Percentiles rank a stretch among this genome's conserved stretches.
These are phyloP conservation scores for Croton laevigatus DNA, from an alignment of 441 rosid genomes.

Conservation along the genomic window DNA sequence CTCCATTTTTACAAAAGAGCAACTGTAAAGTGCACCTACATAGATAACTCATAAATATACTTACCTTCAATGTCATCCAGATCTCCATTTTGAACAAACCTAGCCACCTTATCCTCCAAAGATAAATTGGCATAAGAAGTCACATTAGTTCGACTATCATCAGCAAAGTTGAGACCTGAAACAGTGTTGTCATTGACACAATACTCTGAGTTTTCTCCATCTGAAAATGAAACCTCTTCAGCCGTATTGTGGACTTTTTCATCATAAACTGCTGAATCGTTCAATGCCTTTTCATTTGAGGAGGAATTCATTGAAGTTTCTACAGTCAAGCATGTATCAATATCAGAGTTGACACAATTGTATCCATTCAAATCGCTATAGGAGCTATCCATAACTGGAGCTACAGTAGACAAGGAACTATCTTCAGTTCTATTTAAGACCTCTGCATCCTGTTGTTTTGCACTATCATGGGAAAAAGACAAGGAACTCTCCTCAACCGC, in stretches of 20 bases:
- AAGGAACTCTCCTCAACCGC: slow-evolving; percentile 5
- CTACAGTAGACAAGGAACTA: slow-evolving; percentile 22
- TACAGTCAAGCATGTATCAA: slow-evolving; percentile 16
- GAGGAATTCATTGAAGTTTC: slow-evolving; percentile 28
- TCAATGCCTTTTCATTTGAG: slow-evolving; percentile 14
- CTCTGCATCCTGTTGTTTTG: slow-evolving; percentile 1
- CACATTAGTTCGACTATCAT: slow-evolving; percentile 22
- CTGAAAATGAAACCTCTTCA: slow-evolving; percentile 22
- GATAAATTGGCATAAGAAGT: slow-evolving; percentile 34
- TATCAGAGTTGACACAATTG: slow-evolving; percentile 22
- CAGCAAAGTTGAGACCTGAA: slow-evolving; percentile 22
- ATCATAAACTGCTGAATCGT: slow-evolving; percentile 23
- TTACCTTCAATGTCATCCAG: slow-evolving; percentile 63
- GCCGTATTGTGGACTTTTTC: slow-evolving; percentile 27
- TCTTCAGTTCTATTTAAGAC: slow-evolving; percentile 4
- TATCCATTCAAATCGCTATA: slow-evolving; percentile 22
- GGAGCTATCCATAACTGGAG: slow-evolving; percentile 11
- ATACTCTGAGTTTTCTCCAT: slow-evolving; percentile 16
- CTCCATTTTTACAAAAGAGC: background rate
- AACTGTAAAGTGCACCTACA: background rate
- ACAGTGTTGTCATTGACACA: slow-evolving; percentile 11
- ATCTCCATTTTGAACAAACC: slow-evolving; percentile 60
- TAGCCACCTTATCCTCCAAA: slow-evolving; percentile 55
- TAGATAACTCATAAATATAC: background rate
- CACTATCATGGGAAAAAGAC: background rate